Base-by-base conservation (phyloP, 768 basidiomycete species). In the Boletus subcaerulescens region DNA sequence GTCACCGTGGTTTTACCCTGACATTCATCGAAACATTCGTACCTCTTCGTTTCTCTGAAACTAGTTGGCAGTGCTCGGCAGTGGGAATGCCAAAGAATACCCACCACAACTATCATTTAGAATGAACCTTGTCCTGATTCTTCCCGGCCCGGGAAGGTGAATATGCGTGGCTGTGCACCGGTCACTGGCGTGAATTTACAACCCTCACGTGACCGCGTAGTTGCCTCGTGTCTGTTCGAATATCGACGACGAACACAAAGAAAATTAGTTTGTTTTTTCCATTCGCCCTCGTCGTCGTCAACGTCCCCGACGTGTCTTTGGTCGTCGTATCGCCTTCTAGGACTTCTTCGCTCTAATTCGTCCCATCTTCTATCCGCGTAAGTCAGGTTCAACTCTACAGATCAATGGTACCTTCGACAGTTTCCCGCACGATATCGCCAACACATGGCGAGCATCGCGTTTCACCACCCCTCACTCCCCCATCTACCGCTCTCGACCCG, bases 161-260 rank as follows among this genome's bases (percentile, higher is more conserved):
- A 24, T 24, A 24, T 24, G 24, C 13, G 33, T 35, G 33, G 33
- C 35, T 36, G 14, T n/a, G 38, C 29, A 29, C 26, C 26, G 9
- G 26, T 26, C 9, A n/a, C 8, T 5, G 29, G 29, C 29, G 1
- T 29, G 29, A 29, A 13, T 63, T 69, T 61, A 63, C 60, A 61
- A 66, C 65, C 52, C 31, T 20, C 69, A 70, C 69, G 69, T 70
- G 69, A 70, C 46, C 71, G 65, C 69, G 69, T 65, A 51, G 62
- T 50, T 59, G 71, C 69, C 69, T 70, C 69, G 69, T 70, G 69
- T 70, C 59, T 35, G 69, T 71, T 71, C 71, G 61, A 29, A 66
- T 24, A 52, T 59, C 38, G 50, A 32, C 47, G 47, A 40, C 48
- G 41, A 43, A 26, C 53, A 68, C 61, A 66, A 72, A 71, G 71